Evolutionary conservation across 1,284 basidiomycete species (phyloP), one percentile per base, ranked within the genome.

Genomic region (Sanguinoderma infundibulare): DNA sequence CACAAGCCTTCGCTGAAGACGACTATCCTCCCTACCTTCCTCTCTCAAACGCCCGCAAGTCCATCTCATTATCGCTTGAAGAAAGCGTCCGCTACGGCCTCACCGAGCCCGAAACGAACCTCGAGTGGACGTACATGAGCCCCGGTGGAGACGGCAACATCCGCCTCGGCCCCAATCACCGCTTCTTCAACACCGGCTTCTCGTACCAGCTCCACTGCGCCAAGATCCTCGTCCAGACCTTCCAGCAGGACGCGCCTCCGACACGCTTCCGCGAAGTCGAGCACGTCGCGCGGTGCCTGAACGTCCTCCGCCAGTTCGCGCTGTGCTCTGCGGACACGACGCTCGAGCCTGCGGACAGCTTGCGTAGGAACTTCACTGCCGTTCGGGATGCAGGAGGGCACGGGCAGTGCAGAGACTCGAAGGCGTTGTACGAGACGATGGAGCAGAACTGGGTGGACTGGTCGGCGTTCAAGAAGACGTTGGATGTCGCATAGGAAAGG

Each of bases 321-420:
- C 66, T 78, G 28, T 78, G 76, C 63, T 66, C 69, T 7, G 72
- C 74, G 40, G 74, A 78, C 59, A 66, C 68, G n/a, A 74, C 75
- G 14, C 69, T 77, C 24, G 76, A 78, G 58, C 69, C 74, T 1
- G 71, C 62, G 4, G 59, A 66, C 34, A 57, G 57, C 20, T 53
- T 69, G 20, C 22, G 52, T 34, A 56, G 65, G 20, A 68, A 68
- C 53, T 40, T 54, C 38, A 63, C 62, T 15, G 51, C 55, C 32
- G 61, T 54, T 24, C 56, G 66, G 35, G 46, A 32, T 2, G 58
- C 57, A 5, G 63, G 55, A 3, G 64, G 63, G 26, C 59, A 56
- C 28, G 26, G 39, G n/a, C n/a, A n/a, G 26, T 67, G 68, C 32
- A 55, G 62, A 28, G 59, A 67, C 28, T 62, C 59, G 57, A 44